phyloP scores from a whole-genome alignment of 345 rosid species.

The Rhodomyrtus tomentosa region DNA sequence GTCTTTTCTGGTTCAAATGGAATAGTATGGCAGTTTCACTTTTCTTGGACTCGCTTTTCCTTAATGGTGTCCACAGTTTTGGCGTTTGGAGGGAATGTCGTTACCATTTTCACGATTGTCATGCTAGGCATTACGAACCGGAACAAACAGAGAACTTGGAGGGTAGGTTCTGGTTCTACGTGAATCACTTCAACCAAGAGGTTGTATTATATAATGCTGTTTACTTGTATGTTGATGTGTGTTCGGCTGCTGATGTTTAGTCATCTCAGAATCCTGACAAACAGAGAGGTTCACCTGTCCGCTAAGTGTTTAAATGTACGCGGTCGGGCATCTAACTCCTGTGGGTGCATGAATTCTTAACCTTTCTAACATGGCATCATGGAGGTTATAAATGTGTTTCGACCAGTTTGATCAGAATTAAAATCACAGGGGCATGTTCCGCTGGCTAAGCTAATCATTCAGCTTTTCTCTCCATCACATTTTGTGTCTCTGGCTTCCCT shows the following conservation, averaged over 20 bases:
- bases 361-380: neutral
- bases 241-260: neutral
- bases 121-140: constrained; percentile 31
- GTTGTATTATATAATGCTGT: neutral
- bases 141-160: constrained; percentile 12
- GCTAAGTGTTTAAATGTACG: neutral
- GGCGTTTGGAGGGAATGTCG: constrained; percentile 47
- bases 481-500: neutral
- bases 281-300: neutral
- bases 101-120: constrained; percentile 36
- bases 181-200: neutral
- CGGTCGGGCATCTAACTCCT: neutral
- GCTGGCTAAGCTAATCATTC: neutral
- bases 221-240: neutral
- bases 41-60: neutral
- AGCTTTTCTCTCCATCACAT: neutral
- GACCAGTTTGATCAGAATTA: neutral
- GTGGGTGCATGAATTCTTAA: neutral
- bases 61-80: constrained; percentile 35
- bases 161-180: constrained; percentile 22
- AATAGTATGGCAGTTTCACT: neutral
- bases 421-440: neutral
- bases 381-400: neutral
- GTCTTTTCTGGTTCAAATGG: neutral
- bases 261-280: neutral